Percentiles rank a stretch among this genome's conserved stretches.
These are phyloP conservation scores for Eimeria zaria DNA, from an alignment of 169 alveolate genomes.

Conservation along the genomic window DNA sequence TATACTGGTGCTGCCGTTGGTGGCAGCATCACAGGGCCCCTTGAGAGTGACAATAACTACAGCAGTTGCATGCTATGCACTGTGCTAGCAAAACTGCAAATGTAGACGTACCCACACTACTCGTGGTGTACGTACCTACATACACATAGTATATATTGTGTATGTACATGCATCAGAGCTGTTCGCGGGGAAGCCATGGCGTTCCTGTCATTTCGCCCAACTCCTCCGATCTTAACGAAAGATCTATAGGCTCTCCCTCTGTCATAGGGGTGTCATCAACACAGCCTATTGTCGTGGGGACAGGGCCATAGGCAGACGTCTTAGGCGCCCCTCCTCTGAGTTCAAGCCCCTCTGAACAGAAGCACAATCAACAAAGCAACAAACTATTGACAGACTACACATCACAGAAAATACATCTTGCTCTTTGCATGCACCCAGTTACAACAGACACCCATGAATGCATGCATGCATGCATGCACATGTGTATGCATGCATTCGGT, in stretches of 20 bases:
- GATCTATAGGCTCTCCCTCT: conserved; percentile 2
- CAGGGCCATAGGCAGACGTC: conserved; percentile 21
- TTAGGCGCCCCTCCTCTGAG: not conserved
- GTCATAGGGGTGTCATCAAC: not conserved
- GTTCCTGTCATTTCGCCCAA: not conserved
- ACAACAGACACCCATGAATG: not conserved
- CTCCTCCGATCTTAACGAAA: not conserved
- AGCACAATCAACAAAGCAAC: not conserved
- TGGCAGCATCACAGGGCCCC: not conserved
- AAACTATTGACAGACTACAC: not conserved
- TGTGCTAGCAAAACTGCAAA: not conserved
- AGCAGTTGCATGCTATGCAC: not conserved
- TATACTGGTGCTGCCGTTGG: not conserved
- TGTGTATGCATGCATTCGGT: not conserved
- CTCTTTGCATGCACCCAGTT: too few relatives aligned
- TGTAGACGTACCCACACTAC: not conserved
- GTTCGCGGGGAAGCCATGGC: conserved; percentile 34
- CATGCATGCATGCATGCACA: not conserved
- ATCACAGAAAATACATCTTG: too few relatives aligned
- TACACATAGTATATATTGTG: not conserved
- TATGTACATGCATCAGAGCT: not conserved
- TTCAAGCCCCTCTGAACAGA: conserved; percentile 9
- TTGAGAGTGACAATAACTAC: not conserved
- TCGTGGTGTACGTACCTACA: not conserved
- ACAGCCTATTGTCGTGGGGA: conserved; percentile 50